Evolutionary conservation across 2,329 filamentous ascomycete genomes (phyloP).

Genomic region (Neonectria ditissima): DNA sequence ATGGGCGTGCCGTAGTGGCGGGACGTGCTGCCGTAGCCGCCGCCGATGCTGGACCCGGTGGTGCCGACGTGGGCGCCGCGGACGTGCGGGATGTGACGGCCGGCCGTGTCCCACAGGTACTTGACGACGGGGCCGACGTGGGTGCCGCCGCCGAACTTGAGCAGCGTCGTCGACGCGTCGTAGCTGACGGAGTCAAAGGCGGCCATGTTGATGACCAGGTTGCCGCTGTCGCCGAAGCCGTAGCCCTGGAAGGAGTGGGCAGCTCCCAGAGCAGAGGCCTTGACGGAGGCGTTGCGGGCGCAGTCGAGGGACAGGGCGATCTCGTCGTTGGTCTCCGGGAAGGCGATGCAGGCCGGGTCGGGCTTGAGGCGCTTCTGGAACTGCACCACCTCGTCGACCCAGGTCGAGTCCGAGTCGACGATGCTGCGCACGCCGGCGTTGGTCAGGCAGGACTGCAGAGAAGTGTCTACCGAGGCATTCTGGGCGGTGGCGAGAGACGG

Average conservation of each 20-base stretch:
- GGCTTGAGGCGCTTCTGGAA: conserved; percentile 41
- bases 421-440: conserved; percentile 35
- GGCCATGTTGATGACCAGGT: conserved; percentile 42
- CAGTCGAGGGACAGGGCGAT: conserved; percentile 40
- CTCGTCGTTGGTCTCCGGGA: conserved; percentile 35
- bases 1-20: conserved; percentile 36
- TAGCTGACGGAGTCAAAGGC: conserved; percentile 41
- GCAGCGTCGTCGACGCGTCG: conserved; percentile 25
- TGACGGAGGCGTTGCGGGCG: conserved; percentile 38
- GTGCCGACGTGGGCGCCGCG: conserved; percentile 39
- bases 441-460: conserved; percentile 30
- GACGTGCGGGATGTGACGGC: conserved; percentile 41
- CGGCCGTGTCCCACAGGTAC: conserved; percentile 42
- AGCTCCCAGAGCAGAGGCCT: conserved; percentile 39
- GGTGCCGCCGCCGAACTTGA: conserved; percentile 41
- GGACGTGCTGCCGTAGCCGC: conserved; percentile 38
- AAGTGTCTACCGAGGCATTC: background rate
- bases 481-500: conserved; percentile 9
- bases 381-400: conserved; percentile 29
- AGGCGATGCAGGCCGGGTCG: conserved; percentile 38
- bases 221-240: conserved; percentile 35
- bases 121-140: conserved; percentile 41
- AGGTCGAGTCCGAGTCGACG: conserved; percentile 35
- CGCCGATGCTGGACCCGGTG: conserved; percentile 41
- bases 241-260: conserved; percentile 41